These are phyloP conservation scores for Pneumocystis jirovecii DNA, from an alignment of 1,139 yeast species.

Conservation along the genomic window DNA sequence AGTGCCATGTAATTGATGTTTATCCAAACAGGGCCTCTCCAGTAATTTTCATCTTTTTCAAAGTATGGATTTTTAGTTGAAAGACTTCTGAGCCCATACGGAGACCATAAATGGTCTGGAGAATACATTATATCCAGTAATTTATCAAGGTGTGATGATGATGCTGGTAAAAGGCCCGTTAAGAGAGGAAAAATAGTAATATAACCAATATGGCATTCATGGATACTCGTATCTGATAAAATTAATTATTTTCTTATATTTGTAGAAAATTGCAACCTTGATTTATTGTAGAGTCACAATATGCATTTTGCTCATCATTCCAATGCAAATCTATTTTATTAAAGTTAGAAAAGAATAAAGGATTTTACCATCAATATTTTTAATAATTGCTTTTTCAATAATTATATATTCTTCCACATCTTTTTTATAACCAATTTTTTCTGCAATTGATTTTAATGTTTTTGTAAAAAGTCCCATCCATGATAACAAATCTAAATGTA, in stretches of 20 bases:
- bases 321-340: conserved; percentile 42
- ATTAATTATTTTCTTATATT: neutral
- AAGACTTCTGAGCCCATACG: conserved; percentile 67
- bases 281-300: conserved; percentile 72
- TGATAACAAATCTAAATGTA: conserved; percentile 73
- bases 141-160: conserved; percentile 34
- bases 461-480: conserved; percentile 93
- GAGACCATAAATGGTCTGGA: conserved; percentile 63
- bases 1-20: conserved; percentile 73
- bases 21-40: conserved; percentile 94
- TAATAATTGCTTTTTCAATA: conserved; percentile 42
- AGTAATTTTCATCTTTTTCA: conserved; percentile 75
- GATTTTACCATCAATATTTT: conserved; percentile 38
- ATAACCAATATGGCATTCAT: conserved; percentile 80
- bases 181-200: conserved; percentile 75
- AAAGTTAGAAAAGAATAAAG: neutral
- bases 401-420: conserved; percentile 41
- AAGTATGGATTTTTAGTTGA: conserved; percentile 53
- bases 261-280: conserved; percentile 26
- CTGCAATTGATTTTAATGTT: conserved; percentile 63
- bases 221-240: conserved; percentile 36
- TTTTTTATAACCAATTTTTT: conserved; percentile 39
- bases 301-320: conserved; percentile 51
- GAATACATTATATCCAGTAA: conserved; percentile 47
- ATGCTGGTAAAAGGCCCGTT: conserved; percentile 47